Evolutionary conservation across 75 land plant species (phyloP).

Genomic region (Picea sitchensis): DNA sequence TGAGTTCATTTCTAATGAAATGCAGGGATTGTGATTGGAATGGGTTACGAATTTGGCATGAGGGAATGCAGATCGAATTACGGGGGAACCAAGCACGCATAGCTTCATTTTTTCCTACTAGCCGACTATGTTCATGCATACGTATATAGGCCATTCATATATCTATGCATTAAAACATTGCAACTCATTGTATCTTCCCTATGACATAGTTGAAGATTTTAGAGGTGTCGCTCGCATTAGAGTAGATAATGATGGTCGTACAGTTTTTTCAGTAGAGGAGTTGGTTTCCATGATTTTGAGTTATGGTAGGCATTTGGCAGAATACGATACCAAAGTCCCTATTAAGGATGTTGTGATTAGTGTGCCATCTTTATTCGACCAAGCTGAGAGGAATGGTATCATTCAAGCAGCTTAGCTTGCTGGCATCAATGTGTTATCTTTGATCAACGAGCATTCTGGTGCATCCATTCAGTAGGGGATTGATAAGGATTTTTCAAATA

Average conservation of each 20-base stretch:
- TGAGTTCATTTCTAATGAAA: too few species aligned
- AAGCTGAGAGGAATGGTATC: constrained; percentile 31
- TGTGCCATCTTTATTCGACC: constrained; percentile 88
- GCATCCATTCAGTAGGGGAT: constrained; percentile 42
- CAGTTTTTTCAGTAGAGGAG: constrained; percentile 68
- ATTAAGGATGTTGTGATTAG: constrained; percentile 81
- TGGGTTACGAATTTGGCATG: too few species aligned
- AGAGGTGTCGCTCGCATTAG: constrained; percentile 52
- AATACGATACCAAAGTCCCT: constrained; percentile 46
- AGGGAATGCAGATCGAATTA: too few species aligned
- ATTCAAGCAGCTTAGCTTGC: constrained; percentile 29
- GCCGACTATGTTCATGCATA: too few species aligned
- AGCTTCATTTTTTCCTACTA: too few species aligned
- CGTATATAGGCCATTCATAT: too few species aligned
- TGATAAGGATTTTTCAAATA: constrained; percentile 39
- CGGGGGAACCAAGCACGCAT: too few species aligned
- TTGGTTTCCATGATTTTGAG: constrained; percentile 71
- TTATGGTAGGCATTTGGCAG: constrained; percentile 63
- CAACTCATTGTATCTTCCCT: constrained; percentile 17
- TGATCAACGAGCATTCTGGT: constrained; percentile 36
- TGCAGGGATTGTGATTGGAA: too few species aligned
- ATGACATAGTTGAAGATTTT: constrained; percentile 65
- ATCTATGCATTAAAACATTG: too few species aligned
- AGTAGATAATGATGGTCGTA: constrained; percentile 29
- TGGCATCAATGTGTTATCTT: constrained; percentile 26